Base-by-base conservation (phyloP, 768 basidiomycete genomes). In the Phylloporus sp. region DNA sequence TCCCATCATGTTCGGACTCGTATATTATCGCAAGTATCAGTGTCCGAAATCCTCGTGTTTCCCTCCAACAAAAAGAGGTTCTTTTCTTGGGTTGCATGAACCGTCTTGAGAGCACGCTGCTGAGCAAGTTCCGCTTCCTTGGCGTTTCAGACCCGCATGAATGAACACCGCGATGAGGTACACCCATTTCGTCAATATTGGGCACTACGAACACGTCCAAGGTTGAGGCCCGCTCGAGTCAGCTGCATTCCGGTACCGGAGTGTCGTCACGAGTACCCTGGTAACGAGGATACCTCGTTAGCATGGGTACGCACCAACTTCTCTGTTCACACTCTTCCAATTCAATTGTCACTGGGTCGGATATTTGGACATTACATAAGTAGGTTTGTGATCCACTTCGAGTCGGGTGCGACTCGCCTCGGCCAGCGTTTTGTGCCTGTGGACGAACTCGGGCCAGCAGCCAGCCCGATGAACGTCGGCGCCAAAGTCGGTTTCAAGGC, bases 131-230 rank as follows among this genome's bases (percentile, higher is more conserved):
- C 35, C 47, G 38, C 17, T 24, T 21, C 26, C 32, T 46, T 53
- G 31, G 44, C 32, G 44, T 53, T 53, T 47, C 52, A 47, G 51
- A 38, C 18, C 28, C 34, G 28, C 27, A 23, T 33, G 42, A 41
- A 23, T 31, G 29, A 9, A 14, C 5, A 28, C 13, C 13, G 9
- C 8, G 36, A 23, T 28, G 18, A 22, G 29, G 23, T 46, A 38
- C 36, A 38, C 23, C 3, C 6, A 8, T 18, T 21, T 45, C 37
- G 22, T 14, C 10, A 15, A 11, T n/a, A n/a, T 15, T 34, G 32
- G 13, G 15, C 18, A 21, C 22, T 21, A 9, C 20, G 31, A 26
- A 13, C 18, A 23, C 7, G 27, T 14, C 34, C 11, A 27, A 23
- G 18, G 31, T 9, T 32, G 28, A 29, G 28, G n/a, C n/a, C n/a